phyloP scores from a whole-genome alignment of 805 yeast species.

The Cyberlindnera euphorbiiphila region DNA sequence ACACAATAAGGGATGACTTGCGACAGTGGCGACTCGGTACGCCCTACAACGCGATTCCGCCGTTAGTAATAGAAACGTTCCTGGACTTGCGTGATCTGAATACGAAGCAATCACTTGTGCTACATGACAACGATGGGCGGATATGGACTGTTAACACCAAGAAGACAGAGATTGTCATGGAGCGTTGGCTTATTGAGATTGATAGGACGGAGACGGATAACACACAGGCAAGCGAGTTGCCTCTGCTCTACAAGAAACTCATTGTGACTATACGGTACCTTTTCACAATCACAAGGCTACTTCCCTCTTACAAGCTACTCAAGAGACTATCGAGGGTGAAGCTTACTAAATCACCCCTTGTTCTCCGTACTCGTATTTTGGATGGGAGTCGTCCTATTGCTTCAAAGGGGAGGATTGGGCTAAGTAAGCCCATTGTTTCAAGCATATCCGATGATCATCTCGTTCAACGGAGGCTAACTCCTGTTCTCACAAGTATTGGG shows the following conservation, averaged over 20 bases:
- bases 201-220: slow-evolving; percentile 39
- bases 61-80: slow-evolving; percentile 81
- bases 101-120: slow-evolving; percentile 53
- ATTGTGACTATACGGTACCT: slow-evolving; percentile 71
- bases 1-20: slow-evolving; percentile 49
- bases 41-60: slow-evolving; percentile 46
- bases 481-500: slow-evolving; percentile 76
- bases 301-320: slow-evolving; percentile 68
- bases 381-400: slow-evolving; percentile 78
- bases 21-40: slow-evolving; percentile 55
- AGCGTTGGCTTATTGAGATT: slow-evolving; percentile 88
- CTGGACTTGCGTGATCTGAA: slow-evolving; percentile 60
- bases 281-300: slow-evolving; percentile 57
- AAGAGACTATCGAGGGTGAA: slow-evolving; percentile 39
- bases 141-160: slow-evolving; percentile 58
- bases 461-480: slow-evolving; percentile 58
- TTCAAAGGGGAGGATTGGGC: slow-evolving; percentile 81
- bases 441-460: slow-evolving; percentile 41
- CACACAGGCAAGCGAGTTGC: slow-evolving; percentile 49
- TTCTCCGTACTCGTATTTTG: slow-evolving; percentile 55
- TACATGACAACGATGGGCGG: slow-evolving; percentile 51
- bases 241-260: slow-evolving; percentile 68
- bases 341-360: slow-evolving; percentile 36
- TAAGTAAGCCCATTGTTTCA: slow-evolving; percentile 59
- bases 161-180: slow-evolving; percentile 84